Conservation (phyloP, 768 basidiomycete genomes). For the Trametes elegans region DNA sequence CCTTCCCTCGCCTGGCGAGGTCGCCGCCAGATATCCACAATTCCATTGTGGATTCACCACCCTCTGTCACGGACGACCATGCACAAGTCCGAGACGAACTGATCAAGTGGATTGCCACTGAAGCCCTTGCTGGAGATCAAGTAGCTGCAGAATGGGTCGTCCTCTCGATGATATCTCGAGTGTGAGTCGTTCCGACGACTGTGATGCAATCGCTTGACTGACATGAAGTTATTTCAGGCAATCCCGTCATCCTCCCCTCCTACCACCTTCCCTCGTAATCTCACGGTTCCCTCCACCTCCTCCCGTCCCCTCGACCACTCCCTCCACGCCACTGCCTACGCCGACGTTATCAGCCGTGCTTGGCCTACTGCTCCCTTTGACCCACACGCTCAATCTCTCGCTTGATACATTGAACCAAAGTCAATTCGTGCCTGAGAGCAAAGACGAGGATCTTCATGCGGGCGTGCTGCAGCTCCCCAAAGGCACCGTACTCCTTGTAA, state of each 20-base stretch:
- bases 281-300: constrained; percentile 56
- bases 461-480: constrained; percentile 72
- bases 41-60: too few relatives aligned
- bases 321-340: neutral
- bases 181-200: constrained; percentile 50
- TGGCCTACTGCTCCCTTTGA: constrained; percentile 55
- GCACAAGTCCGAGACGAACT: constrained; percentile 49
- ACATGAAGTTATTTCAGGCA: constrained; percentile 43
- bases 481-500: constrained; percentile 58
- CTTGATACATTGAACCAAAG: constrained; percentile 58
- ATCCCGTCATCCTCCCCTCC: constrained; percentile 61
- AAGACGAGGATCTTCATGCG: constrained; percentile 69
- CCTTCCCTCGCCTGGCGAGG: constrained; percentile 33
- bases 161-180: constrained; percentile 53
- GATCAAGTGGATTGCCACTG: constrained; percentile 69
- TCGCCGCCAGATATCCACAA: neutral
- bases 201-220: neutral
- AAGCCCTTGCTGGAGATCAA: constrained; percentile 65
- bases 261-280: constrained; percentile 65
- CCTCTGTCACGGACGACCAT: constrained; percentile 9
- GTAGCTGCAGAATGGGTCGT: constrained; percentile 77
- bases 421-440: constrained; percentile 61
- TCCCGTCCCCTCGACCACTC: constrained; percentile 17
- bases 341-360: constrained; percentile 58
- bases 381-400: constrained; percentile 57